Evolutionary conservation across 1,284 basidiomycete genomes (phyloP), one percentile per base, ranked within the genome.

Genomic region (Xerocomus amazonicus): DNA sequence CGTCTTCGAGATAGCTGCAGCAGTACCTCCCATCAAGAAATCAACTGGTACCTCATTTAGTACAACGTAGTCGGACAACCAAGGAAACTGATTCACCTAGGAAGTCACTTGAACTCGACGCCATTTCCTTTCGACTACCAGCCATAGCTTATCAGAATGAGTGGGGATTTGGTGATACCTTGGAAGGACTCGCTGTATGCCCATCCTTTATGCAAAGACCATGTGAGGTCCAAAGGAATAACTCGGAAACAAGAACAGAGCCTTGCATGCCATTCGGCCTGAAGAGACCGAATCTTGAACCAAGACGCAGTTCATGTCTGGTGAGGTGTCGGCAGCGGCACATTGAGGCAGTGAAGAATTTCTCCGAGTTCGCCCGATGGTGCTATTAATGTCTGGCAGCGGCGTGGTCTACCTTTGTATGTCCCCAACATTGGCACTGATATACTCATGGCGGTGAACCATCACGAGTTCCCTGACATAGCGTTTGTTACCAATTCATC

Each of bases 1-100:
- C 39, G 83, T 86, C 73, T 87, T 86, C 59, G 83, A 79, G 66
- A 84, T 81, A 54, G 80, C 67, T 28, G 73, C 74, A 40, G 75
- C 73, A 10, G 74, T 74, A 41, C 76, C 76, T 44, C 74, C 75
- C 75, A 75, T 75, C 67, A 77, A 65, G 62, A 76, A 77, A 59
- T 76, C 73, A 49, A 70, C 74, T 76, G 33, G 1, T 9, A 12
- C 19, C 3, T 28, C 27, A 29, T 31, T 56, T 19, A 58, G 45
- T 45, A 33, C 36, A 36, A 4, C 4, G 19, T 23, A 23, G 28
- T 12, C 6, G 9, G 27, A n/a, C 34, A 3, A 5, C 4, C 26
- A 35, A 36, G 13, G 12, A 10, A 52, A 33, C 9, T 23, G 14
- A 51, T 58, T 43, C 9, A 40, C 66, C 52, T 37, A 66, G 34